Conservation (phyloP, 139 green algal genomes). For the Chlamydomonas sp. region DNA sequence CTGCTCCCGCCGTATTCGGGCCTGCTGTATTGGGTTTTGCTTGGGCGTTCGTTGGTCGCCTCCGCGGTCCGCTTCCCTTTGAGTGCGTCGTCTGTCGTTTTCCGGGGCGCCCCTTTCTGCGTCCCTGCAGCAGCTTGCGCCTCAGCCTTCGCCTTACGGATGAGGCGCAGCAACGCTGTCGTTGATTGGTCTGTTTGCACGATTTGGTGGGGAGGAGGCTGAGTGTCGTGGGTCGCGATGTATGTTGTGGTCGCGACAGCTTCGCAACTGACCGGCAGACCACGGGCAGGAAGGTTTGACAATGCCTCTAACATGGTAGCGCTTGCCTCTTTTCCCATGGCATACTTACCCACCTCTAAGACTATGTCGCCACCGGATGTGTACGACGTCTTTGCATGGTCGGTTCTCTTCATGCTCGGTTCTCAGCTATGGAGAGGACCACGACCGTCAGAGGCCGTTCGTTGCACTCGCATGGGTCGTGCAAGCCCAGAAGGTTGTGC, state of each 20-base stretch:
- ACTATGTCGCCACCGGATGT: no score
- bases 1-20: not conserved
- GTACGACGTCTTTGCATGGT: no score
- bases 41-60: not conserved
- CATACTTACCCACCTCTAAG: no score
- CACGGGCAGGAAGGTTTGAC: slow-evolving; percentile 1
- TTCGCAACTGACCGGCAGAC: not conserved
- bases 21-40: not conserved
- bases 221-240: slow-evolving; percentile 8
- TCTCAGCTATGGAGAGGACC: no score
- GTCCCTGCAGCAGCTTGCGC: not conserved
- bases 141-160: not conserved
- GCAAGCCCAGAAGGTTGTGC: no score
- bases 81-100: no score
- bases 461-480: no score
- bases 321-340: no score
- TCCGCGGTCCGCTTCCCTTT: slow-evolving; percentile 3
- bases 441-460: no score
- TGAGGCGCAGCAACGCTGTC: not conserved
- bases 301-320: not conserved
- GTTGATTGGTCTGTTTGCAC: not conserved
- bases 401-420: no score
- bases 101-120: not conserved
- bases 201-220: not conserved
- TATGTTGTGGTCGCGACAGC: not conserved